These are phyloP conservation scores for Phytopythium oedochilum DNA, from an alignment of 352 stramenopile species.

Conservation along the genomic window DNA sequence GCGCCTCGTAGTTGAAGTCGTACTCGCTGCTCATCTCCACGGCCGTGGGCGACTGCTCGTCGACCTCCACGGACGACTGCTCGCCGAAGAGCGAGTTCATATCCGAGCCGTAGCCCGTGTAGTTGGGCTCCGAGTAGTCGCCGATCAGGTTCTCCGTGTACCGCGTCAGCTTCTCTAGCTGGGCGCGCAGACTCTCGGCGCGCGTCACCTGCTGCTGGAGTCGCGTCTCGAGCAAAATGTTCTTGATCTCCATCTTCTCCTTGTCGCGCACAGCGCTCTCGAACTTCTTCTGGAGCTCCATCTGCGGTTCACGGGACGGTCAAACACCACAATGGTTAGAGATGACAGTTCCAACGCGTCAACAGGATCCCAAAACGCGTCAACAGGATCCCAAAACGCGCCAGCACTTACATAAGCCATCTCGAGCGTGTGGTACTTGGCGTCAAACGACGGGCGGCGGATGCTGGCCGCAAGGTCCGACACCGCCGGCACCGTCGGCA, in stretches of 20 bases:
- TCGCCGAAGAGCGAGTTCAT: constrained; percentile 44
- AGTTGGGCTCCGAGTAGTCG: constrained; percentile 43
- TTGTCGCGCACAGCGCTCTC: constrained; percentile 35
- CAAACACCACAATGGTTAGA: neutral
- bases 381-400: neutral
- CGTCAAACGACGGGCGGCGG: constrained; percentile 25
- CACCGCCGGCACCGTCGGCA: constrained; percentile 4
- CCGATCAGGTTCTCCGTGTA: constrained; percentile 65
- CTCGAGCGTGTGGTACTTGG: constrained; percentile 46
- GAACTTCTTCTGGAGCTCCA: constrained; percentile 54
- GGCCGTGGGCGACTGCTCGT: constrained; percentile 29
- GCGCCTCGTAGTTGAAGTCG: constrained; percentile 32
- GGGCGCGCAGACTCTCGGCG: constrained; percentile 53
- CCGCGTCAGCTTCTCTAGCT: constrained; percentile 67
- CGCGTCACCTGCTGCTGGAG: constrained; percentile 62
- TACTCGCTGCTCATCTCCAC: constrained; percentile 37
- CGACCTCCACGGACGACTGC: constrained; percentile 24
- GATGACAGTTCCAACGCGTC: neutral
- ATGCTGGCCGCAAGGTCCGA: neutral
- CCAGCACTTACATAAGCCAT: constrained; percentile 23
- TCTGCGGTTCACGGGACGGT: constrained; percentile 8
- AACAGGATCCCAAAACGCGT: too few relatives aligned
- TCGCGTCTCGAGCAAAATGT: constrained; percentile 55
- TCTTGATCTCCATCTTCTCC: constrained; percentile 51
- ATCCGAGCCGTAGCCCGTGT: constrained; percentile 46